phyloP scores from a whole-genome alignment of 257 asterid genomes.

The Petunia axillaris region DNA sequence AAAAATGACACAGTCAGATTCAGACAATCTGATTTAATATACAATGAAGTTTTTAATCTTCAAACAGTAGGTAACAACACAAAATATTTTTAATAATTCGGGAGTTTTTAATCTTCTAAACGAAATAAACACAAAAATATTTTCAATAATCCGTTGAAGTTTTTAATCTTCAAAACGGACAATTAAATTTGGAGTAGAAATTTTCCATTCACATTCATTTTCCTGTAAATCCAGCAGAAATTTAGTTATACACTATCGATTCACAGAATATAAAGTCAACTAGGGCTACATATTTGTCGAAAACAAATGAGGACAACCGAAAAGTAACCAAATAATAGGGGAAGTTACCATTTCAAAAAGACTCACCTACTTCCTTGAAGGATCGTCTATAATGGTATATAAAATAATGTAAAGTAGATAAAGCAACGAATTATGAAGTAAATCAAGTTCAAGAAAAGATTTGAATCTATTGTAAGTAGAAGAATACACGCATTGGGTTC shows the following conservation, averaged over 20 bases:
- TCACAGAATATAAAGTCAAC: not conserved
- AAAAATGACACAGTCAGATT: no score
- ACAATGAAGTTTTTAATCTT: no score
- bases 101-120: no score
- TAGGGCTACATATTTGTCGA: not conserved
- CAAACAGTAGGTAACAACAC: no score
- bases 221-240: not conserved
- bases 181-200: no score
- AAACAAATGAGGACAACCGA: constrained; percentile 21
- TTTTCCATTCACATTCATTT: no score
- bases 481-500: no score
- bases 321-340: constrained; percentile 27
- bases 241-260: not conserved
- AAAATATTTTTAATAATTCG: no score
- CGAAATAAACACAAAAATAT: no score
- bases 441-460: not conserved
- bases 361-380: constrained; percentile 40
- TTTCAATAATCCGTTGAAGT: no score
- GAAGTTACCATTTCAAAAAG: constrained; percentile 35
- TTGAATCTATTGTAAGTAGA: not conserved
- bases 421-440: not conserved
- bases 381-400: constrained; percentile 27
- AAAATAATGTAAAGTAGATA: constrained; percentile 15
- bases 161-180: no score
- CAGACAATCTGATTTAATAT: no score